Conservation (phyloP, 306 rosid genomes). For the Senna siamea region DNA sequence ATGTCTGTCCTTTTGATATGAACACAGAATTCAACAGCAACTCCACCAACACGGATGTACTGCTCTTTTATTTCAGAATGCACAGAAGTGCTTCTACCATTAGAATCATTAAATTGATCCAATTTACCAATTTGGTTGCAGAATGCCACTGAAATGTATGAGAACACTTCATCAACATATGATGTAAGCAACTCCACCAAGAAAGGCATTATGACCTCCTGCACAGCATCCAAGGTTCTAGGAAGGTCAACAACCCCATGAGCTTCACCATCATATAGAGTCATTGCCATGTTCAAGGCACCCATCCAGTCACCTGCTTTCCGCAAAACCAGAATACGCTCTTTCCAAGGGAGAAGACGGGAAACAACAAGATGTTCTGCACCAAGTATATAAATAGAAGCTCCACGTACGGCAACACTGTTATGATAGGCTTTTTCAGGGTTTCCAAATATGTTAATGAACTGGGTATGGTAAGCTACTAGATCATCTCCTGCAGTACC, state of each 20-base stretch:
- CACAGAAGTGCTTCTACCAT: conserved; percentile 57
- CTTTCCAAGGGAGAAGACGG: conserved; percentile 99
- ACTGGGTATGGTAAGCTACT: conserved; percentile 82
- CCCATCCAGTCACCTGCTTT: conserved; percentile 99
- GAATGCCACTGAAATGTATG: conserved; percentile 91
- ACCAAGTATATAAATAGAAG: conserved; percentile 88
- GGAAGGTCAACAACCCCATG: conserved; percentile 98
- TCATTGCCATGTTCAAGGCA: conserved; percentile 92
- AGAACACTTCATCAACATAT: conserved; percentile 94
- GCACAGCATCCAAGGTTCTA: conserved; percentile 85
- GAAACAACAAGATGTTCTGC: conserved; percentile 77
- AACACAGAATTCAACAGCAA: conserved; percentile 97
- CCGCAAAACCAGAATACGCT: conserved; percentile 78
- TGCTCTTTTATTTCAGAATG: conserved; percentile 92
- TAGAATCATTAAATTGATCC: conserved; percentile 53
- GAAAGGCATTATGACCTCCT: conserved; percentile 89
- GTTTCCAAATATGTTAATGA: conserved; percentile 75
- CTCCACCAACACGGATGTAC: conserved; percentile 94
- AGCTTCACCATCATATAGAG: conserved; percentile 92
- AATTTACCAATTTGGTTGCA: conserved; percentile 82
- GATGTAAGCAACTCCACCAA: conserved; percentile 87
- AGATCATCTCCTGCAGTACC: conserved; percentile 79
- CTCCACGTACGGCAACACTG: conserved; percentile 87
- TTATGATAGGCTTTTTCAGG: conserved; percentile 97
- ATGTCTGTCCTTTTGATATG: conserved; percentile 92